Base-by-base conservation (phyloP, 768 basidiomycete species). In the Dioszegia crocea region DNA sequence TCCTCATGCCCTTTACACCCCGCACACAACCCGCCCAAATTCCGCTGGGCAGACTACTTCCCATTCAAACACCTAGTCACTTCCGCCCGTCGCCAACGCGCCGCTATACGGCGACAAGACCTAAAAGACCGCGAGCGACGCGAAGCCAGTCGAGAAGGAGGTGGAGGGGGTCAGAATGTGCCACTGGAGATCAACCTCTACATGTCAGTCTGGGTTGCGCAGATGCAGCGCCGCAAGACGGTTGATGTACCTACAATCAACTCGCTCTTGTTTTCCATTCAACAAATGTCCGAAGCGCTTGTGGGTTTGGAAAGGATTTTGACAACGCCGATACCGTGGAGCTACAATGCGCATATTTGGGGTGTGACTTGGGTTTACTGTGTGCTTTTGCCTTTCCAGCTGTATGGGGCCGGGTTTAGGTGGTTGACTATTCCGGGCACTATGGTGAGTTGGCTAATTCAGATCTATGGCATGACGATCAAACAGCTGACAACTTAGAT, bases 281-380 rank as follows among this genome's bases (percentile, higher is more conserved):
- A 59, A 33, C 49, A 45, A 21, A 63, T 75, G 64, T 59, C 63
- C 5, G 75, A 75, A 31, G 63, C 68, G 9, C 39, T 76, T 21
- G 57, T 57, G 14, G 61, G 59, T 27, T 53, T 76, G 24, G 75
- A 76, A 49, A 57, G 75, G 31, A 76, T 76, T 41, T 57, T 76
- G 44, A 69, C 72, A 11, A 75, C 75, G 3, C 75, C 75, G 2
- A 73, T 76, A 23, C 75, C 75, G 2, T 74, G 67, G 63, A 68
- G 62, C 21, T 77, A 72, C 46, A 60, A 63, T 19, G 68, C 68
- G 17, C 70, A 72, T 57, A 74, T 76, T n/a, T 74, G 72, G 68
- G 69, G 66, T 21, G 70, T 74, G 23, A 67, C 72, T 11, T 76
- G 66, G 66, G 59, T 76, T 5, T 76, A 76, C 48, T 71, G 69